Conservation (phyloP, 129 eudicot species). For the Apium graveolens region DNA sequence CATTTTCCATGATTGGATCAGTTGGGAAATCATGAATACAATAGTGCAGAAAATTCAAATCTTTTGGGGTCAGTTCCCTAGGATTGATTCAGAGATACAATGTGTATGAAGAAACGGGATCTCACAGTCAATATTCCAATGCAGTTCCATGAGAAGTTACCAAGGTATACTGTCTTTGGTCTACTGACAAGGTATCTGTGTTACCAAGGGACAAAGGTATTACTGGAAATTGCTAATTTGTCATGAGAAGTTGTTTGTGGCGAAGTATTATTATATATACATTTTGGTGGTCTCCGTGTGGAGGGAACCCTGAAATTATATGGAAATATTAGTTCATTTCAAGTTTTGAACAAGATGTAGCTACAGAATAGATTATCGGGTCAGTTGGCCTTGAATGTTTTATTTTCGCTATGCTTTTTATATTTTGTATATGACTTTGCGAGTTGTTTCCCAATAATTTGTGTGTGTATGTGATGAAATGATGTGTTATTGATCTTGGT, state of each 20-base stretch:
- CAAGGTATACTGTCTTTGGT: slow-evolving; percentile 22
- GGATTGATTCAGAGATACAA: slow-evolving; percentile 18
- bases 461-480: neutral
- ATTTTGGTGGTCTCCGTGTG: slow-evolving; percentile 14
- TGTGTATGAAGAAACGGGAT: slow-evolving; percentile 10
- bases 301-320: neutral
- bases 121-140: slow-evolving; percentile 12
- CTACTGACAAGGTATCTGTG: neutral
- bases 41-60: slow-evolving; percentile 27
- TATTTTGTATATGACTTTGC: neutral
- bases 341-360: neutral
- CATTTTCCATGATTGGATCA: slow-evolving; percentile 43
- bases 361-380: neutral
- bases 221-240: slow-evolving; percentile 13
- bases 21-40: slow-evolving; percentile 39
- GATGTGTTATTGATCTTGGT: neutral
- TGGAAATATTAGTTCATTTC: neutral
- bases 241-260: slow-evolving; percentile 16
- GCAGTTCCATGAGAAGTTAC: slow-evolving; percentile 23
- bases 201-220: neutral
- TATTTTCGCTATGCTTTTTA: neutral
- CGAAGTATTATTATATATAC: neutral
- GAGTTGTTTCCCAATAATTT: neutral
- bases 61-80: slow-evolving; percentile 15
- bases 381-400: neutral